phyloP scores from a whole-genome alignment of 2,329 filamentous ascomycete genomes.

The Epicoccum sorghinum region DNA sequence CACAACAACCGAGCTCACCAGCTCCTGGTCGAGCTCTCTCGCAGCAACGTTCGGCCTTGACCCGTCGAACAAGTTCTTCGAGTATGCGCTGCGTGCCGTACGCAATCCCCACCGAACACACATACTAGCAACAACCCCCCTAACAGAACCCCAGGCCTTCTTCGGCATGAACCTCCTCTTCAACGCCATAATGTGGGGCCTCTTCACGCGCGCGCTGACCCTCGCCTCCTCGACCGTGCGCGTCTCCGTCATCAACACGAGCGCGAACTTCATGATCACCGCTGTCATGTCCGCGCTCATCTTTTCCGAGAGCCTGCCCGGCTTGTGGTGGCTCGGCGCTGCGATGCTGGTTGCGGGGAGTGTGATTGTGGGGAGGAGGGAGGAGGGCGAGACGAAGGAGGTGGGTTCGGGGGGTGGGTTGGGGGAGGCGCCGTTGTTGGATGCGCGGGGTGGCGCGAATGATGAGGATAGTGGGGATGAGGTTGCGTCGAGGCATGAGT shows the following conservation, averaged over 20 bases:
- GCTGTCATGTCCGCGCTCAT: conserved; percentile 72
- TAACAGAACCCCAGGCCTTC: conserved; percentile 62
- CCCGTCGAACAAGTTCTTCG: conserved; percentile 55
- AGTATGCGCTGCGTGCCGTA: conserved; percentile 58
- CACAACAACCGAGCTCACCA: conserved; percentile 66
- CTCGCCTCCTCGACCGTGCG: conserved; percentile 76
- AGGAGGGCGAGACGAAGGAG: conserved; percentile 55
- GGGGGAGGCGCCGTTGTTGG: conserved; percentile 30
- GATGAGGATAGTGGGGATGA: conserved; percentile 45
- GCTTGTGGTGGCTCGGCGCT: conserved; percentile 78
- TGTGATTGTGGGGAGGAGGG: conserved; percentile 76
- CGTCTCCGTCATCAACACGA: conserved; percentile 82
- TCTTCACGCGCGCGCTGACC: conserved; percentile 80
- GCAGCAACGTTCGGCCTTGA: conserved; percentile 55
- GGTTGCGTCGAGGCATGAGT: conserved; percentile 33
- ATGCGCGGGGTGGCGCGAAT: conserved; percentile 22
- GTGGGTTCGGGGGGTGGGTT: conserved; percentile 31
- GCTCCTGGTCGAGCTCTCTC: conserved; percentile 58
- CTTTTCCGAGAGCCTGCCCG: conserved; percentile 73
- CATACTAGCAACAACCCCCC: not conserved
- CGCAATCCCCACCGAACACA: not conserved
- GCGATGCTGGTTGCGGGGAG: conserved; percentile 75
- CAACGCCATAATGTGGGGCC: conserved; percentile 82
- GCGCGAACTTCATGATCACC: conserved; percentile 79
- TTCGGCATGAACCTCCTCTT: conserved; percentile 77